Evolutionary conservation across 2,329 filamentous ascomycete genomes (phyloP).

Genomic region (Colletotrichum nymphaeae): DNA sequence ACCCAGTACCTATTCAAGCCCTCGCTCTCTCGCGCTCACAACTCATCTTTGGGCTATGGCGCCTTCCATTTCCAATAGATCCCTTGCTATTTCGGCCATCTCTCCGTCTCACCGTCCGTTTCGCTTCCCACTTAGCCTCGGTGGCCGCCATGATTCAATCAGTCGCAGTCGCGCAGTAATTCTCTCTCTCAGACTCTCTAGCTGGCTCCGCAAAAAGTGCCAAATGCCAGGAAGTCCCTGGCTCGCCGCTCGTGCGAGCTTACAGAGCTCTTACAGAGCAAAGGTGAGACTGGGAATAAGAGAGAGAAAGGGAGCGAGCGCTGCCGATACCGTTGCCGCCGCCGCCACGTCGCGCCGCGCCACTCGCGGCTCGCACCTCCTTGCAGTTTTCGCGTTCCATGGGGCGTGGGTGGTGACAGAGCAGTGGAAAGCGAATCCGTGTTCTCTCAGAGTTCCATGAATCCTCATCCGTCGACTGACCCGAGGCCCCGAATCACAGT

Average conservation of each 20-base stretch:
- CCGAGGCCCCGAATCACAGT: not conserved
- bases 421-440: too few species aligned
- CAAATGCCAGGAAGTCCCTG: not conserved
- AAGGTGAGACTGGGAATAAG: not conserved
- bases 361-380: not conserved
- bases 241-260: not conserved
- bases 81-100: not conserved
- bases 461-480: not conserved
- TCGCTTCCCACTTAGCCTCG: slow-evolving; percentile 1
- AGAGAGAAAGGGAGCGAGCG: not conserved
- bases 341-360: not conserved
- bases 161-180: not conserved
- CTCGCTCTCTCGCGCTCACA: not conserved
- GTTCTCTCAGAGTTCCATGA: not conserved
- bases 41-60: not conserved
- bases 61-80: not conserved
- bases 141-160: not conserved
- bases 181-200: not conserved
- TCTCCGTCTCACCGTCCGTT: slow-evolving; percentile 1
- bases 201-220: not conserved
- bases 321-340: slow-evolving; percentile 4
- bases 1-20: not conserved
- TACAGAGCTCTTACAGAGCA: slow-evolving; percentile 1
- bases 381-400: not conserved
- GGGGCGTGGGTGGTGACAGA: not conserved